Evolutionary conservation across 2,329 filamentous ascomycete genomes (phyloP).

Genomic region (Corynespora cassiicola): DNA sequence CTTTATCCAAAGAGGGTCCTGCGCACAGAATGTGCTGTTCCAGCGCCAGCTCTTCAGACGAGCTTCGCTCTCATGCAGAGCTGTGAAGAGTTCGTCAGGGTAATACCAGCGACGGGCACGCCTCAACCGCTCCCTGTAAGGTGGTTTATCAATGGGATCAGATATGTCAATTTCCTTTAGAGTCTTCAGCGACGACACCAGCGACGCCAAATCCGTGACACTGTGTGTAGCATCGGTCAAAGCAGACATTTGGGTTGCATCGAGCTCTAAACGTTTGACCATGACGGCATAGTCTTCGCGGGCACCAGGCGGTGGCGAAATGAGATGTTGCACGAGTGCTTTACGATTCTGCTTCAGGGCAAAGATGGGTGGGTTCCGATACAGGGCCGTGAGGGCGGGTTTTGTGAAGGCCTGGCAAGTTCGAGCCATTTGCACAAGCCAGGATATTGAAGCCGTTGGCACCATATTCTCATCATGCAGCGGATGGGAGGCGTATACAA

Average conservation of each 20-base stretch:
- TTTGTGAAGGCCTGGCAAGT: slow-evolving; percentile 70
- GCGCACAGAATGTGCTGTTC: slow-evolving; percentile 58
- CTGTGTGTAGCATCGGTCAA: slow-evolving; percentile 61
- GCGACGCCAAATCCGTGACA: slow-evolving; percentile 61
- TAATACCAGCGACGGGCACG: slow-evolving; percentile 70
- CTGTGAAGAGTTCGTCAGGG: slow-evolving; percentile 68
- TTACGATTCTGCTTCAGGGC: slow-evolving; percentile 54
- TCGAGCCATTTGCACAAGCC: slow-evolving; percentile 70
- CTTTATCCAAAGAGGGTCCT: slow-evolving; percentile 42
- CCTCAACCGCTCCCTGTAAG: slow-evolving; percentile 65
- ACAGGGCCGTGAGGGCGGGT: slow-evolving; percentile 75
- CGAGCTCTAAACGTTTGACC: slow-evolving; percentile 72
- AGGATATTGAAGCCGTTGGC: slow-evolving; percentile 57
- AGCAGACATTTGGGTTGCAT: slow-evolving; percentile 65
- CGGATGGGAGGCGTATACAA: slow-evolving; percentile 69
- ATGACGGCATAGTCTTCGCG: slow-evolving; percentile 71
- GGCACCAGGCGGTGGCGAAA: slow-evolving; percentile 48
- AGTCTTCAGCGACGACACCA: slow-evolving; percentile 71
- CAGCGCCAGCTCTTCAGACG: slow-evolving; percentile 62
- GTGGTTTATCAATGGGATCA: slow-evolving; percentile 71
- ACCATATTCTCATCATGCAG: slow-evolving; percentile 57
- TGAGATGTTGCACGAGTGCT: slow-evolving; percentile 61
- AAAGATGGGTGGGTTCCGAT: slow-evolving; percentile 71
- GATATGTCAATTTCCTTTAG: slow-evolving; percentile 75
- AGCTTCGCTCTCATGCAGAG: slow-evolving; percentile 60